Conservation (phyloP, 129 eudicot genomes). For the Ambrosia trifida region DNA sequence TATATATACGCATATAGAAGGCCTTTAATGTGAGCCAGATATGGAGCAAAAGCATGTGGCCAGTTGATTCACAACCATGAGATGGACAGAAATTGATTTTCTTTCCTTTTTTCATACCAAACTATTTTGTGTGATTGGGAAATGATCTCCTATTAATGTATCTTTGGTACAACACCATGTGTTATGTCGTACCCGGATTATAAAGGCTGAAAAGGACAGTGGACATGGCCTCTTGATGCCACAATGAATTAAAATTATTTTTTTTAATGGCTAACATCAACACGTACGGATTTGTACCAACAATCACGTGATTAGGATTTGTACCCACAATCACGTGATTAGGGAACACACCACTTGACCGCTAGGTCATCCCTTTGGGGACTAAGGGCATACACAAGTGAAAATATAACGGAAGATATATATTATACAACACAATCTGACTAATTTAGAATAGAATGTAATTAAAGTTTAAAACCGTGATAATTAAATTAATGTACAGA, state of each 20-base stretch:
- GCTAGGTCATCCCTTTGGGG: too few relatives aligned
- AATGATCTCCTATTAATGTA: conserved; percentile 7
- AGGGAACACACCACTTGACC: too few relatives aligned
- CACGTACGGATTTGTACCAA: too few relatives aligned
- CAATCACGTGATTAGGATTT: too few relatives aligned
- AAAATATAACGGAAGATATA: background rate
- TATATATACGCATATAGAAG: conserved; percentile 16
- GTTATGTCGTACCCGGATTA: background rate
- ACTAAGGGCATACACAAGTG: background rate
- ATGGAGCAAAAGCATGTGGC: conserved; percentile 19
- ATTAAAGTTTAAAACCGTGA: background rate
- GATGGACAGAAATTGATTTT: conserved; percentile 1
- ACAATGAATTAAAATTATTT: background rate
- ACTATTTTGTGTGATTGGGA: conserved; percentile 1
- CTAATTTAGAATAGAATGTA: background rate
- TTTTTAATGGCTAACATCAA: too few relatives aligned
- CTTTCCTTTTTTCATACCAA: background rate
- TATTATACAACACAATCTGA: background rate
- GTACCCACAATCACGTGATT: too few relatives aligned
- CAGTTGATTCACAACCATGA: conserved; percentile 16
- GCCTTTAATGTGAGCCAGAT: conserved; percentile 9
- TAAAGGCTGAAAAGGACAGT: conserved; percentile 3
- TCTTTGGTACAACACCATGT: conserved; percentile 11
- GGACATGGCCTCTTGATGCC: conserved; percentile 4
- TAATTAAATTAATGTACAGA: background rate